phyloP scores from a whole-genome alignment of 108 stramenopile species.

The Cyclotella kingstonii region DNA sequence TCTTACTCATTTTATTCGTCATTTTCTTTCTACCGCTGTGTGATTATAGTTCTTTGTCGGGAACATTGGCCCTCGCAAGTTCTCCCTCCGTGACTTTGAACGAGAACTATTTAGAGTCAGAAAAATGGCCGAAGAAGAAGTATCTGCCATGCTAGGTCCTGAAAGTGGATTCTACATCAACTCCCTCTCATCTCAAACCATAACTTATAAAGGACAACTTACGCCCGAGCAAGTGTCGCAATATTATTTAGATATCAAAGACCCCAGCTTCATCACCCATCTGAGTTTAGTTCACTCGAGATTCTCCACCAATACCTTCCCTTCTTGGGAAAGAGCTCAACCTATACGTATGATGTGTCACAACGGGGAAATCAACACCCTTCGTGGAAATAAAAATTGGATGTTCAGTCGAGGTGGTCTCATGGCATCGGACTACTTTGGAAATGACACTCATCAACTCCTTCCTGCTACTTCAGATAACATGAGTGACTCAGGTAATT shows the following conservation, averaged over 20 bases:
- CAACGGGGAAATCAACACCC: conserved; percentile 97
- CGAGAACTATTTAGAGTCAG: conserved; percentile 88
- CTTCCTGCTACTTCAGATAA: conserved; percentile 86
- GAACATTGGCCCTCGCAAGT: conserved; percentile 45
- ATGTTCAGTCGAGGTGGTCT: conserved; percentile 95
- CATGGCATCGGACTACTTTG: conserved; percentile 88
- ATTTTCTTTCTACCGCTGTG: neutral
- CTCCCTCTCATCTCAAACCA: conserved; percentile 79
- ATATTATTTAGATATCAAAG: conserved; percentile 87
- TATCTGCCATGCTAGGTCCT: conserved; percentile 67
- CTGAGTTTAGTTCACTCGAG: conserved; percentile 93
- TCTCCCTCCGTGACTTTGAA: conserved; percentile 76
- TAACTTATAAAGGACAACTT: conserved; percentile 96
- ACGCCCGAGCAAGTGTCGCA: conserved; percentile 92
- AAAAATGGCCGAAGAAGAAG: conserved; percentile 86
- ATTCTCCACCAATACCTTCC: conserved; percentile 95
- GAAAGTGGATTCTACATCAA: conserved; percentile 92
- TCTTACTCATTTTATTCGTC: neutral
- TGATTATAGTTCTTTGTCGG: conserved; percentile 59
- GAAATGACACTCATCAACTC: conserved; percentile 79
- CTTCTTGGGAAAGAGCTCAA: conserved; percentile 94
- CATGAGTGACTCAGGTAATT: conserved; percentile 96
- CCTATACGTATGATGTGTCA: conserved; percentile 97
- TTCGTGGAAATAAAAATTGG: conserved; percentile 97
- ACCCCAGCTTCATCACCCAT: conserved; percentile 83